Percentiles rank a stretch among this genome's conserved stretches.
These are phyloP conservation scores for Gamsiella multidivaricata DNA, from an alignment of 192 early-diverging fungal genomes.

Conservation along the genomic window DNA sequence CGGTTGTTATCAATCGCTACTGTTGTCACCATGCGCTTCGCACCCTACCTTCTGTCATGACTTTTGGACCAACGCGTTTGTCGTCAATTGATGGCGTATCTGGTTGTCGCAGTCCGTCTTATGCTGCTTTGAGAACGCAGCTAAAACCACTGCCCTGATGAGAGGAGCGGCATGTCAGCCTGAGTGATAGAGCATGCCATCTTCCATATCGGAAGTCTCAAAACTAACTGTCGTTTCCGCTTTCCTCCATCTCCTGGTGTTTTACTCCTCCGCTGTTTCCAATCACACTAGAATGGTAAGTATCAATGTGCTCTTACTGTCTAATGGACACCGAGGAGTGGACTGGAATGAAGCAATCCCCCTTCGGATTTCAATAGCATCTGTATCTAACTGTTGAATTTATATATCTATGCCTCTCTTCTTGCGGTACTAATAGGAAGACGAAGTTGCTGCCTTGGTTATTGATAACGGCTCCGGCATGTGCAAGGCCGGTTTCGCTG, in stretches of 20 bases:
- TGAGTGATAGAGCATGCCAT: neutral
- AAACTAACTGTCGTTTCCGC: neutral
- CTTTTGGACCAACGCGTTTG: too few relatives aligned
- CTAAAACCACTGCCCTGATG: too few relatives aligned
- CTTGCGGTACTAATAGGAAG: conserved; percentile 59
- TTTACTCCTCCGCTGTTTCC: neutral
- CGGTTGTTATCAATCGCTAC: too few relatives aligned
- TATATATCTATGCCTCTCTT: neutral
- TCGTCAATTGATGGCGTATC: too few relatives aligned
- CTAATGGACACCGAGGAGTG: neutral
- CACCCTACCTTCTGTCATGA: too few relatives aligned
- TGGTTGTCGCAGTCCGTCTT: too few relatives aligned
- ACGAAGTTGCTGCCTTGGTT: conserved; percentile 89
- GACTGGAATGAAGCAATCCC: too few relatives aligned
- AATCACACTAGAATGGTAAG: conserved; percentile 19
- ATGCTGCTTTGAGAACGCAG: too few relatives aligned
- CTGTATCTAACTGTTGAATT: neutral
- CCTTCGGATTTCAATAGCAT: too few relatives aligned
- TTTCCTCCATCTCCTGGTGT: neutral
- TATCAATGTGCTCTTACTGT: neutral
- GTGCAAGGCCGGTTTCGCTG: conserved; percentile 96
- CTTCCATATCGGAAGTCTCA: neutral
- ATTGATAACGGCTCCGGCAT: conserved; percentile 95
- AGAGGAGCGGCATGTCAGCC: too few relatives aligned
- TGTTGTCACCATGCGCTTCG: too few relatives aligned